A percentile compares a stretch with the other conserved stretches of the same genome.
phyloP scores from a whole-genome alignment of 2,329 filamentous ascomycete species.

The Epichloe gansuensis region DNA sequence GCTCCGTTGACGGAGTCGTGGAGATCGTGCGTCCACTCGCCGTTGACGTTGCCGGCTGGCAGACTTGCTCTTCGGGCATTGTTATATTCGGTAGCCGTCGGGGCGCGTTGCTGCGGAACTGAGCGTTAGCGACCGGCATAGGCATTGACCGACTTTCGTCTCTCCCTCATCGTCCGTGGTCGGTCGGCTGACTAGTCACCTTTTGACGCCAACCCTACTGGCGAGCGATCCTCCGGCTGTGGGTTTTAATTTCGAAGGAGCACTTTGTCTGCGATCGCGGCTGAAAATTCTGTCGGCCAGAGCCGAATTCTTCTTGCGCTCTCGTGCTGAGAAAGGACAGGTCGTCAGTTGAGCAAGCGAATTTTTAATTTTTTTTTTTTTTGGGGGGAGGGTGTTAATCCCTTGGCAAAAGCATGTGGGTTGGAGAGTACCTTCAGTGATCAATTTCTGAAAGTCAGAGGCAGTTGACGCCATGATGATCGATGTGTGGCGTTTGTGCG shows the following conservation, averaged over 20 bases:
- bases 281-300: constrained; percentile 64
- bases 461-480: constrained; percentile 30
- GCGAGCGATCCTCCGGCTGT: constrained; percentile 46
- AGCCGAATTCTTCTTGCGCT: constrained; percentile 58
- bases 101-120: constrained; percentile 11
- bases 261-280: constrained; percentile 44
- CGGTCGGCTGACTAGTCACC: constrained; percentile 27
- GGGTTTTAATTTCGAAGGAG: constrained; percentile 36
- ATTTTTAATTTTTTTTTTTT: not conserved
- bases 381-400: too few species aligned
- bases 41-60: constrained; percentile 45
- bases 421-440: constrained; percentile 32
- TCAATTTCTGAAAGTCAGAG: constrained; percentile 42
- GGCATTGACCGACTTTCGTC: not conserved
- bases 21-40: constrained; percentile 62
- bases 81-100: not conserved
- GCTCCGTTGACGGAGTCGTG: constrained; percentile 34
- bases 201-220: constrained; percentile 65
- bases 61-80: constrained; percentile 18
- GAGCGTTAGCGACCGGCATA: not conserved
- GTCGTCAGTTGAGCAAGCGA: not conserved
- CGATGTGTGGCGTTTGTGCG: not conserved
- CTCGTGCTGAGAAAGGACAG: constrained; percentile 35
- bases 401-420: not conserved
- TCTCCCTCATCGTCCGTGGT: not conserved